Evolutionary conservation across 441 rosid genomes (phyloP), one percentile per base, ranked within the genome.

Genomic region (Adansonia grandidieri): DNA sequence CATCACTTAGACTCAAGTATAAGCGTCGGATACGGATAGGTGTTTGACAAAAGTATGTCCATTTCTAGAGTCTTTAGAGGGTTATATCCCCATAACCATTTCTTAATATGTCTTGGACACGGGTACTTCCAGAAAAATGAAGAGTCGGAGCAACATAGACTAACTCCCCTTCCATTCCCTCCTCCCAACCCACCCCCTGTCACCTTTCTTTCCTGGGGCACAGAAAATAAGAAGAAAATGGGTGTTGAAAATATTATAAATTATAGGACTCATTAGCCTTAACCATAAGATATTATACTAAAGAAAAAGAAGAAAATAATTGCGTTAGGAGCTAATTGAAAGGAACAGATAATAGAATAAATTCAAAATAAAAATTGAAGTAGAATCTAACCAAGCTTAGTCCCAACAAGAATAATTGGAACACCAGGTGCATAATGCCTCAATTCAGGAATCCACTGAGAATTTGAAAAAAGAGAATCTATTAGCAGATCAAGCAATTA

Each of bases 361-460:
- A 24, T 54, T 13, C 44, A 70, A n/a, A 79, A 22, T 40, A 71
- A 67, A 81, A 22, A 17, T 11, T 24, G 77, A 5, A 63, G 57
- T 57, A 76, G 81, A 76, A 78, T 79, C 96, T 78, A 80, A 91
- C 97, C 98, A 20, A 94, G 94, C 84, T 94, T 94, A 57, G 98
- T 92, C 69, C 98, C 98, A 37, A 94, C 97, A 73, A 94, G 98
- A 82, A 94, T 85, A 74, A 94, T 85, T 40, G 98, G 98, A 81
- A 92, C 90, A 68, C 94, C 96, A 70, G 98, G 97, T 15, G 97
- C 96, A 87, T 92, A 92, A 81, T 92, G 97, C 90, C 92, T 87
- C 87, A 94, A 87, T 75, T 94, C 98, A 83, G 97, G 98, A 87
- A 92, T 87, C 98, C 98, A 94, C 98, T 94, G 82, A 28, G 57